These are phyloP conservation scores for Argentina anserina DNA, from an alignment of 306 rosid genomes.

Conservation along the genomic window DNA sequence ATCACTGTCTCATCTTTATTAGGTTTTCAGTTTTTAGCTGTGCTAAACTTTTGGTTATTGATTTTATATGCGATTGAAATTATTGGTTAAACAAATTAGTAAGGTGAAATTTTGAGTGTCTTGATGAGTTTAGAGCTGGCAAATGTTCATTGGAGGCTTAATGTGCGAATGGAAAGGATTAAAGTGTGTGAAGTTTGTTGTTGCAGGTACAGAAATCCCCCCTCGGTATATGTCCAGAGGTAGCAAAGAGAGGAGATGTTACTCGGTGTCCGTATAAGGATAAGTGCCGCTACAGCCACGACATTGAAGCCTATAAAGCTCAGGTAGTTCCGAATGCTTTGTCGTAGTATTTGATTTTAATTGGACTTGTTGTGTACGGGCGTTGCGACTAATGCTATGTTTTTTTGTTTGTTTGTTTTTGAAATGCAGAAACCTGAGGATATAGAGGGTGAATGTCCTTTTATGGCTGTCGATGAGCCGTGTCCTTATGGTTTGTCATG, in stretches of 20 bases:
- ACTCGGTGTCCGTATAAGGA: conserved; percentile 63
- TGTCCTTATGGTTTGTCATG: conserved; percentile 83
- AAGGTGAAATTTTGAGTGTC: background rate
- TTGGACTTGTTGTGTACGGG: background rate
- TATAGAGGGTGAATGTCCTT: conserved; percentile 83
- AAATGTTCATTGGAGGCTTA: no score
- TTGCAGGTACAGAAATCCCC: conserved; percentile 67
- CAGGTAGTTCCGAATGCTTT: conserved; percentile 46
- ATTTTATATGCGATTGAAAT: background rate
- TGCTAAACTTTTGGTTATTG: background rate
- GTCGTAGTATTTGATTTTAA: background rate
- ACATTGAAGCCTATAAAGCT: conserved; percentile 63
- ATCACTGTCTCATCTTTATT: no score
- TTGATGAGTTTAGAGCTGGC: background rate
- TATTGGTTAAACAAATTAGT: background rate
- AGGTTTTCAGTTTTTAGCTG: no score
- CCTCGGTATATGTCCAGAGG: conserved; percentile 54
- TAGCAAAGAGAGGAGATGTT: conserved; percentile 72
- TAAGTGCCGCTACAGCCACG: conserved; percentile 87
- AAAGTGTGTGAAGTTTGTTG: background rate
- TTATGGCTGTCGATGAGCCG: conserved; percentile 37
- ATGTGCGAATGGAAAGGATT: background rate
- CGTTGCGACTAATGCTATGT: conserved; percentile 1
- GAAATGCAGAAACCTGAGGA: conserved; percentile 74
- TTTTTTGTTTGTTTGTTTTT: no score